phyloP scores from a whole-genome alignment of 2,329 filamentous ascomycete species.

The Fusarium nisikadoi region DNA sequence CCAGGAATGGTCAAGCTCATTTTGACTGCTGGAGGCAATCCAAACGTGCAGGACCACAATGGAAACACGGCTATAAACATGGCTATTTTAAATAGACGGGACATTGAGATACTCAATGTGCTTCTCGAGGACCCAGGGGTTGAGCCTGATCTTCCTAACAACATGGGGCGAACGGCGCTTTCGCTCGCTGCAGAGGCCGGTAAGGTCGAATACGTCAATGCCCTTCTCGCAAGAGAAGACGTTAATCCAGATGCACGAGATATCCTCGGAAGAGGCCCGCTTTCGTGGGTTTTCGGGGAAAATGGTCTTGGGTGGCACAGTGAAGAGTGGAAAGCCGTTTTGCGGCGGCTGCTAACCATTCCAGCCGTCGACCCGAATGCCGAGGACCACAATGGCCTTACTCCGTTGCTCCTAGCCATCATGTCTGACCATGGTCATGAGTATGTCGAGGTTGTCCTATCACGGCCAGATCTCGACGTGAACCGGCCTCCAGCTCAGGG shows the following conservation, averaged over 20 bases:
- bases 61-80: background rate
- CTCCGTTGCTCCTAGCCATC: background rate
- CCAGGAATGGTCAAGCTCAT: background rate
- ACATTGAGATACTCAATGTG: rapidly evolving
- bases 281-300: background rate
- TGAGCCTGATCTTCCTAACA: background rate
- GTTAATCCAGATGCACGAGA: rapidly evolving
- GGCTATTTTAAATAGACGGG: background rate
- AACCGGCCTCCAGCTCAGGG: rapidly evolving
- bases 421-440: background rate
- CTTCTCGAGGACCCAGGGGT: background rate
- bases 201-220: rapidly evolving
- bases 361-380: rapidly evolving
- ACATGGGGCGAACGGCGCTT: rapidly evolving
- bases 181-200: rapidly evolving
- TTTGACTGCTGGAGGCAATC: background rate
- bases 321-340: background rate
- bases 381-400: background rate
- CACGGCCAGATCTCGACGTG: background rate
- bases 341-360: background rate
- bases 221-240: background rate
- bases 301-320: rapidly evolving
- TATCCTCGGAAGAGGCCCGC: background rate
- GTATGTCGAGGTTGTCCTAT: background rate
- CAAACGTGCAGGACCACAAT: background rate